phyloP scores from a whole-genome alignment of 192 early-diverging fungal genomes.

The Coemansia sp. region DNA sequence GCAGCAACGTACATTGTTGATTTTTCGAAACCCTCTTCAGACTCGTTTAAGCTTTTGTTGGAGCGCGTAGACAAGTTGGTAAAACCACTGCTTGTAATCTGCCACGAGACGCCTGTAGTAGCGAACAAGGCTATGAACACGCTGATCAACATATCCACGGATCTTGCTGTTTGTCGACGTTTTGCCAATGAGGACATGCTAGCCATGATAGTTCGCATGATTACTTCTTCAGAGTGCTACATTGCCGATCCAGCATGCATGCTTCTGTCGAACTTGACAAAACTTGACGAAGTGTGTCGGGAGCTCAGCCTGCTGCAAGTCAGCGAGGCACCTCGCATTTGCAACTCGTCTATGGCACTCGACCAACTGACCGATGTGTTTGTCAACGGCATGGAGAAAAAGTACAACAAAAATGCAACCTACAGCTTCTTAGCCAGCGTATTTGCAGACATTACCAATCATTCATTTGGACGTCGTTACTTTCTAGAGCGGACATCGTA shows the following conservation, averaged over 20 bases:
- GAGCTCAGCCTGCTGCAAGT: constrained; percentile 55
- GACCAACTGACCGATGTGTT: constrained; percentile 90
- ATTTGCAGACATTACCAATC: constrained; percentile 83
- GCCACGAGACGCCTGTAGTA: constrained; percentile 69
- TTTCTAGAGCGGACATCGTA: constrained; percentile 66
- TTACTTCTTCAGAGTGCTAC: constrained; percentile 66
- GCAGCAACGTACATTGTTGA: constrained; percentile 75
- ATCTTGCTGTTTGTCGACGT: constrained; percentile 58
- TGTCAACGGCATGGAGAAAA: constrained; percentile 73
- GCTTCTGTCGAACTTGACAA: constrained; percentile 90
- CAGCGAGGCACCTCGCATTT: constrained; percentile 31
- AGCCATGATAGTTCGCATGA: constrained; percentile 63
- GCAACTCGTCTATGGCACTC: constrained; percentile 57
- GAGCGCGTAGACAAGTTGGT: constrained; percentile 61
- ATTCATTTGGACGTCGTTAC: constrained; percentile 64
- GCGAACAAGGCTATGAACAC: constrained; percentile 81
- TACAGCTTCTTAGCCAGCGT: constrained; percentile 88
- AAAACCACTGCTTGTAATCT: constrained; percentile 65
- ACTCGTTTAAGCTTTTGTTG: constrained; percentile 62
- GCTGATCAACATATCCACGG: constrained; percentile 82
- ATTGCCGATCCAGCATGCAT: constrained; percentile 81
- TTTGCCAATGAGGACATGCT: constrained; percentile 74
- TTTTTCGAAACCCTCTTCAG: constrained; percentile 61
- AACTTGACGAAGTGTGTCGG: constrained; percentile 58
- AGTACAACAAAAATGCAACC: constrained; percentile 77